These are phyloP conservation scores for Ophiostoma perfectum DNA, from an alignment of 2,329 filamentous ascomycete species.

Conservation along the genomic window DNA sequence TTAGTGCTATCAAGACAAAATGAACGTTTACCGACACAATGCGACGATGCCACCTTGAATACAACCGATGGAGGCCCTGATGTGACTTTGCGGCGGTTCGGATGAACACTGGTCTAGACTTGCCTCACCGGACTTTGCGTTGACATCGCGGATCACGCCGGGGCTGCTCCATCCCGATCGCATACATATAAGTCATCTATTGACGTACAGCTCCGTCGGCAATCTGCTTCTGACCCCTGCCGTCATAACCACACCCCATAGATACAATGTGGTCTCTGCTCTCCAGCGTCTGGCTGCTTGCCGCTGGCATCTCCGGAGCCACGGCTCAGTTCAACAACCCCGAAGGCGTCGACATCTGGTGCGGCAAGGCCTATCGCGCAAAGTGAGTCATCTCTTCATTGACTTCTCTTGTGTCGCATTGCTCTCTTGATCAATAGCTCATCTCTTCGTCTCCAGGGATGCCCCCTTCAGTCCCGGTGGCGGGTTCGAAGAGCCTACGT, in stretches of 20 bases:
- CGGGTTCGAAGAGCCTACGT: neutral
- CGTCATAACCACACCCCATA: neutral
- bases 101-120: neutral
- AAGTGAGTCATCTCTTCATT: neutral
- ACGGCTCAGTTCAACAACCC: slow-evolving; percentile 7
- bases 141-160: neutral
- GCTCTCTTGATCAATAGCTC: neutral
- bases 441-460: neutral
- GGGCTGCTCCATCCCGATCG: too few species aligned
- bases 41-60: neutral
- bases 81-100: neutral
- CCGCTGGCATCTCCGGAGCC: slow-evolving; percentile 3
- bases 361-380: slow-evolving; percentile 3
- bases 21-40: neutral
- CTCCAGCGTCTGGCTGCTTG: slow-evolving; percentile 2
- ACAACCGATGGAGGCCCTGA: neutral
- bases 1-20: neutral
- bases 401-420: neutral
- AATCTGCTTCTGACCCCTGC: neutral
- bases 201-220: neutral
- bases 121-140: neutral
- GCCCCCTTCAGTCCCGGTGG: slow-evolving; percentile 1
- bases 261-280: slow-evolving; percentile 4
- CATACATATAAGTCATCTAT: neutral
- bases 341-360: slow-evolving; percentile 10